Conservation (phyloP, 305 asterid genomes). For the Fraxinus xanthoxyloides region DNA sequence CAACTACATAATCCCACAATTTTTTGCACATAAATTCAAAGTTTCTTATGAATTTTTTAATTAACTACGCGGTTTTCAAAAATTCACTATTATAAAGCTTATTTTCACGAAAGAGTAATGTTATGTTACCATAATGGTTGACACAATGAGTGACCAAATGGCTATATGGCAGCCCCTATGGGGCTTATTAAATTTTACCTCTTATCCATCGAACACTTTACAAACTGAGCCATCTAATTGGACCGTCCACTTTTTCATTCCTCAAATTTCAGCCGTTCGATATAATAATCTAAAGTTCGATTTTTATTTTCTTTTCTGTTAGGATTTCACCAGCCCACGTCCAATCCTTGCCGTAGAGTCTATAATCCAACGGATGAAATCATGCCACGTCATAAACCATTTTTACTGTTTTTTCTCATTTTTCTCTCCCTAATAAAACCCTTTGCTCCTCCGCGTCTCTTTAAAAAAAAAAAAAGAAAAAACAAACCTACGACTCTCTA, state of each 20-base stretch:
- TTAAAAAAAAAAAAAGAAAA: no score
- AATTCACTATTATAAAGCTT: no score
- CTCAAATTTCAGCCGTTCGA: constrained; percentile 16
- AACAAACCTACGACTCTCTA: constrained; percentile 42
- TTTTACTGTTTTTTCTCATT: constrained; percentile 13
- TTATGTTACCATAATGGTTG: no score
- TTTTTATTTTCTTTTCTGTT: constrained; percentile 8
- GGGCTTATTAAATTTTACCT: not conserved
- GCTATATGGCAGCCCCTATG: no score
- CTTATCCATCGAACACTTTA: constrained; percentile 20
- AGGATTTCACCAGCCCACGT: constrained; percentile 13
- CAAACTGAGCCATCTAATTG: not conserved
- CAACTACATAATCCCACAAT: no score
- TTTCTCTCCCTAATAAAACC: constrained; percentile 22
- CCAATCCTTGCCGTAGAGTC: constrained; percentile 30
- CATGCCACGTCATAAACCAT: constrained; percentile 25
- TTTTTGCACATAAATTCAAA: no score
- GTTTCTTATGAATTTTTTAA: no score
- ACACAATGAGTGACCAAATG: no score
- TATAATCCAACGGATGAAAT: not conserved
- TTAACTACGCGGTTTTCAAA: no score
- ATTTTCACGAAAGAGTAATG: no score
- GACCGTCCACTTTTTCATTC: not conserved
- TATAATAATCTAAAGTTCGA: not conserved
- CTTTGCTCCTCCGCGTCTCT: constrained; percentile 26